A percentile compares a stretch with the other conserved stretches of the same genome.
phyloP scores from a whole-genome alignment of 2,329 filamentous ascomycete genomes.

The Xylaria sp. region DNA sequence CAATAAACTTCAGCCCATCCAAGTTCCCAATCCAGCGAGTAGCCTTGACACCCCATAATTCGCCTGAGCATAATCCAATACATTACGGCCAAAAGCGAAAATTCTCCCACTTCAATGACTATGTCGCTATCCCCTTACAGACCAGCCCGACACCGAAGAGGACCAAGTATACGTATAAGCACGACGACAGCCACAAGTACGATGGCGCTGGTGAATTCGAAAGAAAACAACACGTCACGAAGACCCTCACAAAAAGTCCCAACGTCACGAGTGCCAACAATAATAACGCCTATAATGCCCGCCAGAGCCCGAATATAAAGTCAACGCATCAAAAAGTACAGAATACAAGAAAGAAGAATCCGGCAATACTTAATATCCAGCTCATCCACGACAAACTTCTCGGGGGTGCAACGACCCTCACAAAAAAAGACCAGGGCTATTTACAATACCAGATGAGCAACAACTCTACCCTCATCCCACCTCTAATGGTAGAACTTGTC shows the following conservation, averaged over 20 bases:
- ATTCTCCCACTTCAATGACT: background rate
- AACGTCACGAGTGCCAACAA: background rate
- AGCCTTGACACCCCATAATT: background rate
- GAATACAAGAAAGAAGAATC: background rate
- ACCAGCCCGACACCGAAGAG: background rate
- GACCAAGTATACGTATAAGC: background rate
- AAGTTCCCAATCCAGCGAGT: background rate
- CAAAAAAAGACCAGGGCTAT: conserved; percentile 21
- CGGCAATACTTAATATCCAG: background rate
- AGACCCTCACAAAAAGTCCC: background rate
- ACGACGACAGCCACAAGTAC: background rate
- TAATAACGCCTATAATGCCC: background rate
- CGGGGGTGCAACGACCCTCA: conserved; percentile 29
- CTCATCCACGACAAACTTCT: conserved; percentile 25
- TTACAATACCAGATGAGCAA: conserved; percentile 23
- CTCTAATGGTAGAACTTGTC: conserved; percentile 27
- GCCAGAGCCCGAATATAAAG: background rate
- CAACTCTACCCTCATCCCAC: conserved; percentile 4
- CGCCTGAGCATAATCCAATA: background rate
- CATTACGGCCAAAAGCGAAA: conserved; percentile 2
- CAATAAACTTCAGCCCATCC: background rate
- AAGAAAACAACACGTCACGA: background rate
- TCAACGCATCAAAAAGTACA: background rate
- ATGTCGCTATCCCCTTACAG: background rate
- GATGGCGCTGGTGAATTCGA: background rate